Conservation (phyloP, 768 basidiomycete species). For the Gymnopilus dilepis region DNA sequence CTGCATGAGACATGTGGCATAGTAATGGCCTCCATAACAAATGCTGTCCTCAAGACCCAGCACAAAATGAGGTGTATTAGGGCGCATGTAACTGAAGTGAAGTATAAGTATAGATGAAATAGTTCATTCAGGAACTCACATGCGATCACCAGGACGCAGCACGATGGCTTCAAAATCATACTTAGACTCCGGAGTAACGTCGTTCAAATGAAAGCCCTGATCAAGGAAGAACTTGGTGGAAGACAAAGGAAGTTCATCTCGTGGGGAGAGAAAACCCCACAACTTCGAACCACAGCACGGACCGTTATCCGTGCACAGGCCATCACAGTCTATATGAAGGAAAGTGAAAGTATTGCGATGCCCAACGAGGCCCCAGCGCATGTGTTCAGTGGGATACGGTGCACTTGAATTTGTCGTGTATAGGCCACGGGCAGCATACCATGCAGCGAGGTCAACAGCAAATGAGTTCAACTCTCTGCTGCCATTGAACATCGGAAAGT, state of each 20-base stretch:
- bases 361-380: background rate
- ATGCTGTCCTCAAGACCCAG: background rate
- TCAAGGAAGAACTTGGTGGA: background rate
- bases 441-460: background rate
- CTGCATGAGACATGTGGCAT: background rate
- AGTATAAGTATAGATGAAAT: background rate
- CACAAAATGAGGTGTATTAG: background rate
- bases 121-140: background rate
- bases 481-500: background rate
- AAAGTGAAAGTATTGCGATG: background rate
- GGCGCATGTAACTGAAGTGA: background rate
- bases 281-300: background rate
- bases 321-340: constrained; percentile 3
- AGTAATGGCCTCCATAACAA: constrained; percentile 8
- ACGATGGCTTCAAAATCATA: background rate
- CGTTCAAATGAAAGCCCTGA: background rate
- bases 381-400: background rate
- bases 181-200: background rate
- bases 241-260: background rate
- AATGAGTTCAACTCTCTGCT: background rate
- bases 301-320: background rate
- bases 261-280: background rate
- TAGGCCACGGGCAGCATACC: background rate
- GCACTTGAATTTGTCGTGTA: background rate
- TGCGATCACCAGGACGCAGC: background rate